These are phyloP conservation scores for Zygosaccharomyces lentus DNA, from an alignment of 805 yeast species.

Conservation along the genomic window DNA sequence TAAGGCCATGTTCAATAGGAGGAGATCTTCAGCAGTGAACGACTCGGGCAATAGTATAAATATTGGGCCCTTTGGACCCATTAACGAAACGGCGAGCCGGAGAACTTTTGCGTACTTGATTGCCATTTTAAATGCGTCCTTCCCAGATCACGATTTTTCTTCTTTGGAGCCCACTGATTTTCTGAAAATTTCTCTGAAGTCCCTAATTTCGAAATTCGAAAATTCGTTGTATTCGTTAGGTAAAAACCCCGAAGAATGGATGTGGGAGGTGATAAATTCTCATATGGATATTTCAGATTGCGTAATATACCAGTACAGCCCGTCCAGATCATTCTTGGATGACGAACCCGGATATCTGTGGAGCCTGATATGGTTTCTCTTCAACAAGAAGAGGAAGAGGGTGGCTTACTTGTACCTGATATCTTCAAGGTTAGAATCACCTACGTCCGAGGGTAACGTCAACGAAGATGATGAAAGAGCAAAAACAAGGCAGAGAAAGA, in stretches of 20 bases:
- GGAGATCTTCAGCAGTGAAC: slow-evolving; percentile 31
- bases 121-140: slow-evolving; percentile 84
- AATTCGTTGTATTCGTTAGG: slow-evolving; percentile 69
- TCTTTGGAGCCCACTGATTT: slow-evolving; percentile 77
- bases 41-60: slow-evolving; percentile 26
- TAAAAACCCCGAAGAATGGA: slow-evolving; percentile 54
- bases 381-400: slow-evolving; percentile 85
- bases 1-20: slow-evolving; percentile 13
- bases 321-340: slow-evolving; percentile 35
- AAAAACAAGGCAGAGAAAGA: slow-evolving; percentile 23
- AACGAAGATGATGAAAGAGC: slow-evolving; percentile 38
- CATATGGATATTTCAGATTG: slow-evolving; percentile 66
- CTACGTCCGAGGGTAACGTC: slow-evolving; percentile 34
- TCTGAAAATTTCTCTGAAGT: slow-evolving; percentile 46
- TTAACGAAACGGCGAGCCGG: slow-evolving; percentile 78
- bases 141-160: slow-evolving; percentile 94
- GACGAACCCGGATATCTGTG: slow-evolving; percentile 41
- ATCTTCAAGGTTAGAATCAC: slow-evolving; percentile 42
- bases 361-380: slow-evolving; percentile 79
- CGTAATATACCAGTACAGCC: slow-evolving; percentile 57
- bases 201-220: slow-evolving; percentile 63
- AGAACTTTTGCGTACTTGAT: slow-evolving; percentile 87
- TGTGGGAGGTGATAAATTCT: slow-evolving; percentile 84
- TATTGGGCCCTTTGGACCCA: slow-evolving; percentile 83
- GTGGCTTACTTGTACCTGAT: slow-evolving; percentile 81